Base-by-base conservation (phyloP, 306 rosid genomes). In the Cucumis melo region DNA sequence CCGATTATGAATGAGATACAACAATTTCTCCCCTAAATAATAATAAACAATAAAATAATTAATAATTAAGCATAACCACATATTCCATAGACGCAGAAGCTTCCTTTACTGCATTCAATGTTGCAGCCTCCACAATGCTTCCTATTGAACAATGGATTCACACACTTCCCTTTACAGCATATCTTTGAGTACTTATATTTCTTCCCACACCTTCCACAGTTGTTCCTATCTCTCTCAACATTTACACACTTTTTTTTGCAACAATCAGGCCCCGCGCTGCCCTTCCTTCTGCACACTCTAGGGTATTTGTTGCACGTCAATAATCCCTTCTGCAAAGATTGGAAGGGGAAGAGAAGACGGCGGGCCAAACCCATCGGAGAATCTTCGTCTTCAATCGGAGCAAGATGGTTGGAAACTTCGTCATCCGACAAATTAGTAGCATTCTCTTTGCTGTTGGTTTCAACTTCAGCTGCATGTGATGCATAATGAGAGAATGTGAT, bases 131-230 rank as follows among this genome's bases (percentile, higher is more conserved):
- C 93, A 62, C 86, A 84, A 21, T 86, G 72, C 20, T 63, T 83
- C 23, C 20, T 78, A 70, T 87, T 85, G 62, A 60, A 87, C 6
- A 76, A 78, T 1, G 83, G 54, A 77, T 84, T 86, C 53, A 84
- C 87, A 71, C 88, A 87, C 10, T 63, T 48, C 2, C 86, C 91
- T 55, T 73, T 86, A 81, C 91, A 86, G 15, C 89, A 86, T 41
- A 78, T 82, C 68, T 73, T 76, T 4, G 81, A 20, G 76, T 85
- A 84, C 59, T 67, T 85, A 32, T 91, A 85, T 61, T 79, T 82
- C 63, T 67, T 19, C 2, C 86, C 83, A n/a, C 91, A 87, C 58
- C 29, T 78, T 4, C 88, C 89, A 27, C 89, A 89, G 72, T 89
- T 87, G 48, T 71, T 5, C 10, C 66, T 17, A 46, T 87, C 86